Base-by-base conservation (phyloP, 164 flowering plant genomes). In the Vitis rotundifolia region DNA sequence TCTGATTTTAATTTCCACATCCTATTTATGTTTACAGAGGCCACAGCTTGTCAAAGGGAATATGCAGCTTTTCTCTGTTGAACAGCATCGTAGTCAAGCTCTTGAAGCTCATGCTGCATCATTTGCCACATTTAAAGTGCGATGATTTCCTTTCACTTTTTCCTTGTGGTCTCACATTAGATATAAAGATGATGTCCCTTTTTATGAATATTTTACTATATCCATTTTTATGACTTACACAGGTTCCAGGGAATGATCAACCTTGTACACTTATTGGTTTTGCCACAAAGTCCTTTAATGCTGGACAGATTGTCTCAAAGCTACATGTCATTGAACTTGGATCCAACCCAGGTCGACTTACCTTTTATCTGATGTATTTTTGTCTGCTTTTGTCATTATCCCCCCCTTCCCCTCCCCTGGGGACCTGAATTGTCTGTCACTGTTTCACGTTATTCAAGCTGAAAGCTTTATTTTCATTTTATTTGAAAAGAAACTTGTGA, bases 71-170 rank as follows among this genome's bases (percentile, higher is more conserved):
- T 96, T 84, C 77, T 96, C 98, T 47, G 95, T 96, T 66, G 98
- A 93, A 71, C 99, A 96, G 82, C 94, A 96, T 78, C 97, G 99
- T 22, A 96, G 99, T 81, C 99, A 96, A 85, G 98, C 98, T 79
- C 95, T 96, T 74, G 99, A 96, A 83, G 99, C 99, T 58, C 99
- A 96, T 86, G 98, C 98, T 69, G 97, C 99, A 56, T 79, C 99
- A 71, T 96, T 90, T 84, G 97, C 98, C 69, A 68, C 86, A 26
- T 82, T 85, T 66, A 96, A 90, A 79, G 99, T 95, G 59, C 2
- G 84, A 44, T 12, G 19, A n/a, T 5, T 48, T 22, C 29, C 29
- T 16, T 57, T 70, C 49, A 48, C 14, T 19, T n/a, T 60, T 10
- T 14, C 47, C 16, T 22, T 56, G 31, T 31, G 44, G 64, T 49